These are phyloP conservation scores for Filosporella fistucella DNA, from an alignment of 495 filamentous ascomycete genomes.

Conservation along the genomic window DNA sequence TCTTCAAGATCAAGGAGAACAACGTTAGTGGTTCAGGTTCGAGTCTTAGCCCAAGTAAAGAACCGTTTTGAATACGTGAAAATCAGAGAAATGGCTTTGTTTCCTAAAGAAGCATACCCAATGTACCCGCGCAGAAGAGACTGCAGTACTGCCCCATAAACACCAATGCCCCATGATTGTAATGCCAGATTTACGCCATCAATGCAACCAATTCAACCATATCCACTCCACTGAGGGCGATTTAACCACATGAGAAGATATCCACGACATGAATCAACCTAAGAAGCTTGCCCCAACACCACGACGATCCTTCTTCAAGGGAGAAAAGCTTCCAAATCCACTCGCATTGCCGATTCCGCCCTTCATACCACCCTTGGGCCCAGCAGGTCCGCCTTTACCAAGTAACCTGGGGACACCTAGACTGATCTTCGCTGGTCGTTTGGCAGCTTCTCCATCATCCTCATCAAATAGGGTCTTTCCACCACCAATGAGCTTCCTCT, in stretches of 20 bases:
- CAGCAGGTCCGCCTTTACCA: conserved; percentile 25
- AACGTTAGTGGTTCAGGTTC: too few species aligned
- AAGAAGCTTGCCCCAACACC: conserved; percentile 48
- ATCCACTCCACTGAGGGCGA: background rate
- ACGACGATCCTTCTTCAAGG: conserved; percentile 75
- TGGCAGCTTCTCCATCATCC: conserved; percentile 55
- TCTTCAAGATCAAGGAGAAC: too few species aligned
- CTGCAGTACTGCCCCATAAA: too few species aligned
- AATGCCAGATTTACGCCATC: background rate
- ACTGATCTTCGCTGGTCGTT: conserved; percentile 20
- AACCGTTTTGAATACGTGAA: too few species aligned
- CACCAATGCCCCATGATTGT: too few species aligned
- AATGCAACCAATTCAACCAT: background rate
- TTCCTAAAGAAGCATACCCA: too few species aligned
- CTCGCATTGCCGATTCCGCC: conserved; percentile 29
- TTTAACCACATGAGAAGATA: background rate
- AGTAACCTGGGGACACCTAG: conserved; percentile 27
- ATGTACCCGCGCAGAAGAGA: too few species aligned
- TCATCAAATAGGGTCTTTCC: conserved; percentile 73
- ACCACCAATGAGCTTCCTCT: conserved; percentile 64
- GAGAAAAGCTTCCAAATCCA: conserved; percentile 59
- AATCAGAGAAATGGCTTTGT: too few species aligned
- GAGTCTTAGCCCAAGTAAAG: too few species aligned
- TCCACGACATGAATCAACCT: conserved; percentile 25
- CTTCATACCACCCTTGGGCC: conserved; percentile 7